These are phyloP conservation scores for Apiospora aurea DNA, from an alignment of 2,329 filamentous ascomycete species.

Conservation along the genomic window DNA sequence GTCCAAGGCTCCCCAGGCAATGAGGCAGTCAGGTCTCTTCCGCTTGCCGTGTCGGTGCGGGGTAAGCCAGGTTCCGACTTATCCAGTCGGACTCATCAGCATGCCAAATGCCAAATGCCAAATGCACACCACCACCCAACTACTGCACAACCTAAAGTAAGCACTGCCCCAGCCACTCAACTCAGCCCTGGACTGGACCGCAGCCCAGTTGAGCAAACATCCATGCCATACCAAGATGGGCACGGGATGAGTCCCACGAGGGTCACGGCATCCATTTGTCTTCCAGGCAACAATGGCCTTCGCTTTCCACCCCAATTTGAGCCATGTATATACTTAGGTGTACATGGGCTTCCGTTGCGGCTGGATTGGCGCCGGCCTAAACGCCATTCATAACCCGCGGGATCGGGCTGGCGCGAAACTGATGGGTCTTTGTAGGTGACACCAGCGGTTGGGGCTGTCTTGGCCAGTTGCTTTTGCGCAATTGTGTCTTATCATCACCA, in stretches of 20 bases:
- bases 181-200: neutral
- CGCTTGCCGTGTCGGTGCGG: neutral
- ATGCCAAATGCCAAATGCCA: neutral
- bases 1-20: neutral
- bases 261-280: neutral
- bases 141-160: neutral
- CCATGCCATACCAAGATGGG: neutral
- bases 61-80: neutral
- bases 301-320: neutral
- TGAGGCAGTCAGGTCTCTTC: neutral
- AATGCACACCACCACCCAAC: neutral
- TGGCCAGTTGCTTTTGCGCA: neutral
- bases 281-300: neutral
- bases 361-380: neutral
- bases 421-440: neutral
- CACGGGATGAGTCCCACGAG: neutral
- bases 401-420: neutral
- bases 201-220: neutral
- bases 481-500: conserved; percentile 2
- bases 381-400: neutral
- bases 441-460: neutral
- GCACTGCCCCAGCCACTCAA: neutral
- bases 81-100: neutral
- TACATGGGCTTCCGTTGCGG: neutral
- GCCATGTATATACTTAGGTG: neutral